phyloP scores from a whole-genome alignment of 2,329 filamentous ascomycete genomes.

The Xylariaceae sp. region DNA sequence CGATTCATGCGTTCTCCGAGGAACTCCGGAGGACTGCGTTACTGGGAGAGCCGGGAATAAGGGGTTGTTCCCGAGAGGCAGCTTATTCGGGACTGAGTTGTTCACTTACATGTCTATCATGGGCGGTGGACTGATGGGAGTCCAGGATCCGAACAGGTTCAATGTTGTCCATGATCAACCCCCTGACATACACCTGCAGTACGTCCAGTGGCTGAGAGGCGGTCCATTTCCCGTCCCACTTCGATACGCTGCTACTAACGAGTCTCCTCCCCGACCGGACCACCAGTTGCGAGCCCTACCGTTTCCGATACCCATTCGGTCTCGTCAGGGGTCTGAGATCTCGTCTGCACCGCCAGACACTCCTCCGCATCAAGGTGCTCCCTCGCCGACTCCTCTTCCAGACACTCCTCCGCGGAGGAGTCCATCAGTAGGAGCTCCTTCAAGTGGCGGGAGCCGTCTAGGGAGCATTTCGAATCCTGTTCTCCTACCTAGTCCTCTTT shows the following conservation, averaged over 20 bases:
- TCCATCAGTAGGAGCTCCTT: no score
- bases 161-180: not conserved
- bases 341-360: no score
- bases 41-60: not conserved
- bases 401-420: no score
- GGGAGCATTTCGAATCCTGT: no score
- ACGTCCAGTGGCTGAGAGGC: not conserved
- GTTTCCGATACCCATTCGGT: not conserved
- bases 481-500: not conserved
- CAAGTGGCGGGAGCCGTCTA: no score
- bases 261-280: not conserved
- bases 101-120: not conserved
- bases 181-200: not conserved
- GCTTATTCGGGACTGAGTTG: not conserved
- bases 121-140: not conserved
- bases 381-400: not conserved
- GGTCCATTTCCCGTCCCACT: slow-evolving; percentile 2
- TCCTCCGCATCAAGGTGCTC: no score
- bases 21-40: not conserved
- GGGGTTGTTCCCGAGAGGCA: not conserved
- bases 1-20: not conserved
- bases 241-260: not conserved
- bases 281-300: not conserved
- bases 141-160: not conserved
- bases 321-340: not conserved